A percentile compares a stretch with the other conserved stretches of the same genome.
These are phyloP conservation scores for Penicillium sp. DNA, from an alignment of 2,329 filamentous ascomycete species.

Conservation along the genomic window DNA sequence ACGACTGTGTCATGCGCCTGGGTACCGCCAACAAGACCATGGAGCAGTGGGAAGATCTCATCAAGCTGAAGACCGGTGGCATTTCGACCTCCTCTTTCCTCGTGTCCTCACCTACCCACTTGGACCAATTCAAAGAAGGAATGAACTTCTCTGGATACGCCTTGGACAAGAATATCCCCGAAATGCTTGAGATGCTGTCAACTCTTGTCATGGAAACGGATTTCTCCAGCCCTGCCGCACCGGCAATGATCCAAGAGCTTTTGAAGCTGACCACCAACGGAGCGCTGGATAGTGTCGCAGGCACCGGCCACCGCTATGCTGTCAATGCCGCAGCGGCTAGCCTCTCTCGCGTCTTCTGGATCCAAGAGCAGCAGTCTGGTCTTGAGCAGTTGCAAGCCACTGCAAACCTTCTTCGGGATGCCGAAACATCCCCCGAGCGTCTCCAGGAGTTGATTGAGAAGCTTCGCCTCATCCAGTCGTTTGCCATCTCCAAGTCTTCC, in stretches of 20 bases:
- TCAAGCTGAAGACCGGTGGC: constrained; percentile 94
- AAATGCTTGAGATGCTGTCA: constrained; percentile 83
- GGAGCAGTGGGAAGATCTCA: constrained; percentile 92
- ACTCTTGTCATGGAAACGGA: constrained; percentile 82
- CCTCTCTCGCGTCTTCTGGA: constrained; percentile 67
- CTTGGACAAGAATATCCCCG: constrained; percentile 81
- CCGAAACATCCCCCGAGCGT: constrained; percentile 65
- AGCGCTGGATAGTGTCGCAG: constrained; percentile 86
- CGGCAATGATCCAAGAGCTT: constrained; percentile 79
- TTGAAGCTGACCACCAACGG: constrained; percentile 84
- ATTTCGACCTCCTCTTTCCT: constrained; percentile 81
- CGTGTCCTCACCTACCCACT: constrained; percentile 72
- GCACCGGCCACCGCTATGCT: constrained; percentile 83
- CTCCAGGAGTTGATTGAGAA: constrained; percentile 75
- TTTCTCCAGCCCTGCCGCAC: constrained; percentile 79
- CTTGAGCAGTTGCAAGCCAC: constrained; percentile 84
- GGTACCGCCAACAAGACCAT: constrained; percentile 85
- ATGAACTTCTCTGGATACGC: constrained; percentile 82
- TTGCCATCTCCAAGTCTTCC: constrained; percentile 67
- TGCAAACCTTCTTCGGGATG: constrained; percentile 67
- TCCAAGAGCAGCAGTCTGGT: constrained; percentile 84
- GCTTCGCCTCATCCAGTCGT: constrained; percentile 77
- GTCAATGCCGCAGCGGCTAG: constrained; percentile 78
- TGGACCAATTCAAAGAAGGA: constrained; percentile 72
- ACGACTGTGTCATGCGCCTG: constrained; percentile 86